Evolutionary conservation across 2,329 filamentous ascomycete genomes (phyloP), one percentile per base, ranked within the genome.

Genomic region (Cytospora paraplurivora): DNA sequence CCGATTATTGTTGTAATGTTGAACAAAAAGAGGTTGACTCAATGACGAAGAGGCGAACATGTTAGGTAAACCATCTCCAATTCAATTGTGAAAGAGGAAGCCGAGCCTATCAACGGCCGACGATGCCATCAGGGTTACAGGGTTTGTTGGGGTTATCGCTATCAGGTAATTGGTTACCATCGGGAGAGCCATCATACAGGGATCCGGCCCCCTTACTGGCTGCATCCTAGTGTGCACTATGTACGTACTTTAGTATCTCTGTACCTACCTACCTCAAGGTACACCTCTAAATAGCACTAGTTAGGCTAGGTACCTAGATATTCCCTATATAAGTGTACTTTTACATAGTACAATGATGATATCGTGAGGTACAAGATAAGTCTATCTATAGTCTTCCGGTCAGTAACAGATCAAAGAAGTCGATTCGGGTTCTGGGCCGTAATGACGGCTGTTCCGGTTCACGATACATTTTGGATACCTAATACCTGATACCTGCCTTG

Each of bases 21-120:
- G 44, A 17, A 47, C 44, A 47, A 47, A 47, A 47, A 47, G 44
- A 47, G 44, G 21, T 47, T 47, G 44, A 47, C 41, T n/a, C 41
- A 8, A 44, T 44, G 41, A n/a, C 44, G 44, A 19, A 47, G n/a
- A 12, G 44, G n/a, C 44, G 44, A 47, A 47, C 7, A 19, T 47
- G 44, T 47, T 47, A 47, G 44, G 44, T 47, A 47, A 47, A 21
- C 44, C 44, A 47, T 47, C n/a, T 8, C 44, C 44, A 47, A 47
- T 47, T 47, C 44, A 47, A 21, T 47, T 47, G 44, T 47, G 44
- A 47, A 19, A 19, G 44, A 19, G 44, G 19, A 19, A 10, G n/a
- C 21, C 21, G n/a, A 12, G 44, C 44, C 44, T 47, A 47, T 47
- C 44, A 47, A 47, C n/a, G 44, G 44, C 44, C 44, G n/a, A n/a